Evolutionary conservation across 2,329 filamentous ascomycete species (phyloP).

Genomic region (Penicillium sp.): DNA sequence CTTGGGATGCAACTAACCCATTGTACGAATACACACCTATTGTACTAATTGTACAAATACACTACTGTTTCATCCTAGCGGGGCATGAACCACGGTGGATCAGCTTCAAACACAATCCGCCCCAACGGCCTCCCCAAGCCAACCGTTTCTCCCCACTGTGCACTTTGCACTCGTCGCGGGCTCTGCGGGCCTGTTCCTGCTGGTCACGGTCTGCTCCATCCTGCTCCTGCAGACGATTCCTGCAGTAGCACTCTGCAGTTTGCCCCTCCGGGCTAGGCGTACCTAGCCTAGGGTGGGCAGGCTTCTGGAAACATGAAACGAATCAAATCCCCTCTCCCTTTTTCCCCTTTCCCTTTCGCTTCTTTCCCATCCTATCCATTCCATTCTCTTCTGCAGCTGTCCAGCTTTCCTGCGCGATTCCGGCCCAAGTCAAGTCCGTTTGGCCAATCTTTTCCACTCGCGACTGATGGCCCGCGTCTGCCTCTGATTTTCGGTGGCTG

Average conservation of each 20-base stretch:
- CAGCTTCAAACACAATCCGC: constrained; percentile 29
- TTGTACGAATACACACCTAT: too few relatives aligned
- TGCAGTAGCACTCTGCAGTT: background rate
- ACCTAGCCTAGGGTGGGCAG: too few relatives aligned
- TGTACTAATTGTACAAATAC: background rate
- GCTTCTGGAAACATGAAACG: background rate
- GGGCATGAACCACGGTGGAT: background rate
- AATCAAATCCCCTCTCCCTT: too few relatives aligned
- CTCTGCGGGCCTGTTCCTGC: too few relatives aligned
- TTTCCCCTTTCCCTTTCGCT: too few relatives aligned
- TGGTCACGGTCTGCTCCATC: too few relatives aligned
- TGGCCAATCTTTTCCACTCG: constrained; percentile 24
- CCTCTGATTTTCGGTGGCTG: constrained; percentile 28
- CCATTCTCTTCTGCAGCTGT: background rate
- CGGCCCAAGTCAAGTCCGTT: constrained; percentile 28
- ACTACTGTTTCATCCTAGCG: constrained; percentile 15
- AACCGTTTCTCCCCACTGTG: too few relatives aligned
- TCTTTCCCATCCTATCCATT: constrained; percentile 2
- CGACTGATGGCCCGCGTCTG: constrained; percentile 23
- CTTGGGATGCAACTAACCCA: too few relatives aligned
- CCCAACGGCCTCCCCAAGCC: constrained; percentile 11
- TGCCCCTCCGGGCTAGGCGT: background rate
- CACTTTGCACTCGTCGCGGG: too few relatives aligned
- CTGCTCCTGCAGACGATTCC: background rate
- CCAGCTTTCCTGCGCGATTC: constrained; percentile 37